These are phyloP conservation scores for Dimocarpus longan DNA, from an alignment of 345 rosid genomes.

Conservation along the genomic window DNA sequence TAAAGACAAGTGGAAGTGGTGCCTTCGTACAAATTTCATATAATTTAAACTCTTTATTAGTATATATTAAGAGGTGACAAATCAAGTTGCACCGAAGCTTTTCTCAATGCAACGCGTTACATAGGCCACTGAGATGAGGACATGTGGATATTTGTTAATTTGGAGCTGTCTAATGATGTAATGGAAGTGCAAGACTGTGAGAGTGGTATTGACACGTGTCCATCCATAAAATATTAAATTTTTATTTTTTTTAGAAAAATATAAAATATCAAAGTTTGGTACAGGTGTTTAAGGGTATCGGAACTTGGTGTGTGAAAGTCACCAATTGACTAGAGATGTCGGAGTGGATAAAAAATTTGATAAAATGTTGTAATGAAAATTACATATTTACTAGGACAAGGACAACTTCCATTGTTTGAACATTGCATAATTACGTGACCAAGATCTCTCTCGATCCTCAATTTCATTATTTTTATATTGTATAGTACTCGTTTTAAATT, in stretches of 20 bases:
- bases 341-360: neutral
- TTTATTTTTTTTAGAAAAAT: too few species aligned
- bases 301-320: constrained; percentile 3
- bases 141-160: neutral
- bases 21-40: too few species aligned
- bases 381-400: neutral
- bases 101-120: neutral
- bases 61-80: neutral
- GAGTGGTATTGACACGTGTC: constrained; percentile 29
- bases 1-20: too few species aligned
- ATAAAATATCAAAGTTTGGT: neutral
- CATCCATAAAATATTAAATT: neutral
- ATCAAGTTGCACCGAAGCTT: too few species aligned
- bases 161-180: constrained; percentile 29
- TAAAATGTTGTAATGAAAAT: neutral
- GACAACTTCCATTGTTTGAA: neutral
- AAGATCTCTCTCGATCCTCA: neutral
- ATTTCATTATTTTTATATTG: too few species aligned
- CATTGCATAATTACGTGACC: neutral
- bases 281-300: constrained; percentile 10
- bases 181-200: constrained; percentile 12
- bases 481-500: neutral
- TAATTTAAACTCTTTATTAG: too few species aligned
- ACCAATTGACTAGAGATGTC: neutral
- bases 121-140: neutral